These are phyloP conservation scores for Fraxinus velutina DNA, from an alignment of 305 asterid genomes.

Conservation along the genomic window DNA sequence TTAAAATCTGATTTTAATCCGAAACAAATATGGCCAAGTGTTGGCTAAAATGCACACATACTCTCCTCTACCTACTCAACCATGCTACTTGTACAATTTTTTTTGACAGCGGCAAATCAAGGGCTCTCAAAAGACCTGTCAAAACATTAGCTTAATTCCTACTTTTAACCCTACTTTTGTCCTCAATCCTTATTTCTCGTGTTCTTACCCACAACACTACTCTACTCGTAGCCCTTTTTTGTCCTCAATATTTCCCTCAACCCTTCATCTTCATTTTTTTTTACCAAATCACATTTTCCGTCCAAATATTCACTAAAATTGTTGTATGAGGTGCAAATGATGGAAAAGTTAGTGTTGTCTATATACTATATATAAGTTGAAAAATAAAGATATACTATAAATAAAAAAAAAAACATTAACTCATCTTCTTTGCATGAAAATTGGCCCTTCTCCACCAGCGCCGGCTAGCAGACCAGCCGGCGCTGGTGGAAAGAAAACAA, in stretches of 20 bases:
- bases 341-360: not conserved
- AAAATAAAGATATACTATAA: not conserved
- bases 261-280: not conserved
- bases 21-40: too few species aligned
- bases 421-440: not conserved
- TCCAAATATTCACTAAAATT: not conserved
- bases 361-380: too few species aligned
- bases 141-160: too few species aligned
- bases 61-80: not conserved
- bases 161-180: not conserved
- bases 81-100: too few species aligned
- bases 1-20: too few species aligned
- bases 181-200: not conserved
- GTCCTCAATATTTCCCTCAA: not conserved
- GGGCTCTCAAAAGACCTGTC: not conserved
- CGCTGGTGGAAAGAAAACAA: not conserved
- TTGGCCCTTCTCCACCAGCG: not conserved
- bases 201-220: not conserved
- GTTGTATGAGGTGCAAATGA: not conserved
- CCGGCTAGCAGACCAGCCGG: not conserved
- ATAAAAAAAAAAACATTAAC: not conserved
- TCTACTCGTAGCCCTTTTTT: not conserved
- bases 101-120: too few species aligned
- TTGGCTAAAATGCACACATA: not conserved
- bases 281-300: not conserved